Conservation (phyloP, 441 rosid species). For the Pelargonium exstipulatum region DNA sequence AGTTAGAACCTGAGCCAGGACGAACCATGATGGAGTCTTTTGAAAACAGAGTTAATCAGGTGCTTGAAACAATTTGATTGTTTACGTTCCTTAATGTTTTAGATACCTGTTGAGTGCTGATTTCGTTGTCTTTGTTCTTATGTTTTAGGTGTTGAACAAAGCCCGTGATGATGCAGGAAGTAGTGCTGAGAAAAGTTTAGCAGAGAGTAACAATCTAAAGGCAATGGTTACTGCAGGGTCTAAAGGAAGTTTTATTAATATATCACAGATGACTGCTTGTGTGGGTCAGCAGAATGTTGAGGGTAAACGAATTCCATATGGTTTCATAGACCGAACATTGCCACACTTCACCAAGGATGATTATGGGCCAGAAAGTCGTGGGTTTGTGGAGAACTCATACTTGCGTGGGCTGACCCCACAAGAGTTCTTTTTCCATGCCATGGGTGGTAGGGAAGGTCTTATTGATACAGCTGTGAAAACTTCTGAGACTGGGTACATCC, state of each 20-base stretch:
- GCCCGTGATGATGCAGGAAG: slow-evolving; percentile 99
- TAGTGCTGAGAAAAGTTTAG: slow-evolving; percentile 93
- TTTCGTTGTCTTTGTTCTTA: not conserved
- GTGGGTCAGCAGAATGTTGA: slow-evolving; percentile 99
- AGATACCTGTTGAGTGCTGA: not conserved
- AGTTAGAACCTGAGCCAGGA: slow-evolving; percentile 92
- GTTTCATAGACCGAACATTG: slow-evolving; percentile 79
- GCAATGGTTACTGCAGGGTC: slow-evolving; percentile 99
- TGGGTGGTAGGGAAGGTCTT: slow-evolving; percentile 99
- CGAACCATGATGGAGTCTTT: slow-evolving; percentile 96
- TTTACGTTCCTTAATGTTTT: slow-evolving; percentile 5
- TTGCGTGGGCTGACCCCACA: slow-evolving; percentile 98
- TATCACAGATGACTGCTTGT: slow-evolving; percentile 99
- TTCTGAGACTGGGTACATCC: slow-evolving; percentile 98
- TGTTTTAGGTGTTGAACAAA: slow-evolving; percentile 70
- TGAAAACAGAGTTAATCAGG: slow-evolving; percentile 98
- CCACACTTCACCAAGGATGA: slow-evolving; percentile 98
- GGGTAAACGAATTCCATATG: slow-evolving; percentile 96
- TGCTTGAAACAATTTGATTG: slow-evolving; percentile 20
- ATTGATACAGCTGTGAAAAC: slow-evolving; percentile 98
- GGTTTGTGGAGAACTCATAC: slow-evolving; percentile 96
- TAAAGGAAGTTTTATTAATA: slow-evolving; percentile 97
- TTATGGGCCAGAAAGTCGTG: slow-evolving; percentile 98
- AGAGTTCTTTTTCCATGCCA: slow-evolving; percentile 97
- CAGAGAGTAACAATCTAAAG: slow-evolving; percentile 96